Evolutionary conservation across 768 basidiomycete genomes (phyloP).

Genomic region (Tylopilus intermedius): DNA sequence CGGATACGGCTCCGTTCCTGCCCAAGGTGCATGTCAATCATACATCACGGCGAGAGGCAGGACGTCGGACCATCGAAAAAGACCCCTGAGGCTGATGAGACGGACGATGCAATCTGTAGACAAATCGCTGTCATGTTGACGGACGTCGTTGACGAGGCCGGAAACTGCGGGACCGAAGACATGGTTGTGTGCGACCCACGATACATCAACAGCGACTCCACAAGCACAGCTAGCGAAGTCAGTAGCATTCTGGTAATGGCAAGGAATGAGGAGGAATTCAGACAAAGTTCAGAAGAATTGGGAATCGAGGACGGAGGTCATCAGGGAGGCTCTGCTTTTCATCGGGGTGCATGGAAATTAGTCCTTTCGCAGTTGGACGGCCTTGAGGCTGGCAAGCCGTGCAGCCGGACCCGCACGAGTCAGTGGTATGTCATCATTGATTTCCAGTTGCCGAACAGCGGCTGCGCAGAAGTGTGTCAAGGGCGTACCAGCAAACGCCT

Average conservation of each 20-base stretch:
- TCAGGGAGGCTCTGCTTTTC: slow-evolving; percentile 9
- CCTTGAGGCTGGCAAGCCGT: slow-evolving; percentile 10
- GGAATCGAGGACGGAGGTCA: slow-evolving; percentile 4
- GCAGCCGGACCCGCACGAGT: slow-evolving; percentile 1
- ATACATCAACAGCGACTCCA: slow-evolving; percentile 6
- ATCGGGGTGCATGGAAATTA: background rate
- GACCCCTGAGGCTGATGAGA: slow-evolving; percentile 19
- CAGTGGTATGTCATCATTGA: slow-evolving; percentile 1
- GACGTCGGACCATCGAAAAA: slow-evolving; percentile 19
- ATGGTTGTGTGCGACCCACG: background rate
- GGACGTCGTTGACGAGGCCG: background rate
- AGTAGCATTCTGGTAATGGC: slow-evolving; percentile 4
- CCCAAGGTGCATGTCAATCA: slow-evolving; percentile 8
- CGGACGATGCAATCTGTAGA: slow-evolving; percentile 18
- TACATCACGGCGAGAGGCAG: background rate
- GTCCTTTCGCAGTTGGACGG: slow-evolving; percentile 4
- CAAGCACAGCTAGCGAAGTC: slow-evolving; percentile 7
- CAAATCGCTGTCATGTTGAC: slow-evolving; percentile 12
- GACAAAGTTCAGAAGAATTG: slow-evolving; percentile 5
- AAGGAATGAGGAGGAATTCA: background rate
- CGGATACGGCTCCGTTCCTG: slow-evolving; percentile 30
- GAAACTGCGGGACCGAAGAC: background rate
- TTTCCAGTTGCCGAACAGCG: background rate
- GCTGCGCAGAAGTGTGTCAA: slow-evolving; percentile 2
- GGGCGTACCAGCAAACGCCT: background rate